phyloP scores from a whole-genome alignment of 2,329 filamentous ascomycete genomes.

The Colletotrichum falcatum region DNA sequence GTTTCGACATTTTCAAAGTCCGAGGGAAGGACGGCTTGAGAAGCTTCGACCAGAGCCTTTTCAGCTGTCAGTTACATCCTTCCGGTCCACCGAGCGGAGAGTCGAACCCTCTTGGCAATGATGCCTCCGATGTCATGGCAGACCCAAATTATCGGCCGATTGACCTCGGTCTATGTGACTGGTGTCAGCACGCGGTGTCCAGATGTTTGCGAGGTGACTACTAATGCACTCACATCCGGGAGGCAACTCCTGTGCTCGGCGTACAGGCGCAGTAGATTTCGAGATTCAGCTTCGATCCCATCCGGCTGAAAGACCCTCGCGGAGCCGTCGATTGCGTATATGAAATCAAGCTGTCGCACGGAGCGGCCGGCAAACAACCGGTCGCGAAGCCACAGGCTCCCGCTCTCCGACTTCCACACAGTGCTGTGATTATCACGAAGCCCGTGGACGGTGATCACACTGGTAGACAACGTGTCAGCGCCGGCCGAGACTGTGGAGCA shows the following conservation, averaged over 20 bases:
- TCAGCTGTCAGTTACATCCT: background rate
- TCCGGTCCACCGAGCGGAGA: background rate
- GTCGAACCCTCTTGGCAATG: background rate
- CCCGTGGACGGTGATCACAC: background rate
- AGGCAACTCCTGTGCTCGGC: background rate
- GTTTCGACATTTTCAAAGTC: background rate
- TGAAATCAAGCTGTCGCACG: background rate
- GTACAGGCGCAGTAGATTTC: background rate
- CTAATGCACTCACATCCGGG: background rate
- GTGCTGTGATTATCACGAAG: background rate
- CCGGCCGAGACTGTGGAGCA: background rate
- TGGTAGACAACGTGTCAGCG: background rate
- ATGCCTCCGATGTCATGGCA: background rate
- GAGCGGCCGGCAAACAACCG: background rate
- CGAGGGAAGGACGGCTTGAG: background rate
- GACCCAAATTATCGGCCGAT: background rate
- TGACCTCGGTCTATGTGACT: background rate
- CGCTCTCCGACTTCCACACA: background rate
- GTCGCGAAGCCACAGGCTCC: background rate
- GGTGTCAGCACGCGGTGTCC: background rate
- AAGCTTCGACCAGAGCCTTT: constrained; percentile 1
- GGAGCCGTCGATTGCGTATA: background rate
- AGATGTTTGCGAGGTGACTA: background rate
- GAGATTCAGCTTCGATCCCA: background rate
- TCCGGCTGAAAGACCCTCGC: background rate